A percentile compares a stretch with the other conserved stretches of the same genome.
phyloP scores from a whole-genome alignment of 495 filamentous ascomycete species.

The Rhypophila decipiens region DNA sequence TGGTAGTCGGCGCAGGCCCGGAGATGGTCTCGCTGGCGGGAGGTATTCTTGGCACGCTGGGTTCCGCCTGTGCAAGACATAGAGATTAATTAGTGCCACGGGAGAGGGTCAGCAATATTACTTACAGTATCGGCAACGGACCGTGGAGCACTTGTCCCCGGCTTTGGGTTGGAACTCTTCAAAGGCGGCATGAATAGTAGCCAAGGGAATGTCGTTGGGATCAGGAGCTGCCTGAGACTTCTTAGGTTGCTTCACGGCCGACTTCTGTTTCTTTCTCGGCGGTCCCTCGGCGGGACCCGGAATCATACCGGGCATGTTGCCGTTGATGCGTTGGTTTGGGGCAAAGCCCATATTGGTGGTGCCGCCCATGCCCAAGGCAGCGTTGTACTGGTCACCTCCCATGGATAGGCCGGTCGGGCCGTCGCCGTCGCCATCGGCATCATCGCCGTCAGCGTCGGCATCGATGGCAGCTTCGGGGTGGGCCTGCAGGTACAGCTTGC shows the following conservation, averaged over 20 bases:
- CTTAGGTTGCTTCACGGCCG: slow-evolving; percentile 24
- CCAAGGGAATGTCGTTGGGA: slow-evolving; percentile 19
- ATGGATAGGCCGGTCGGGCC: too few species aligned
- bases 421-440: not conserved
- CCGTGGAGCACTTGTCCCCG: slow-evolving; percentile 23
- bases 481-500: slow-evolving; percentile 16
- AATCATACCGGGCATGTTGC: not conserved
- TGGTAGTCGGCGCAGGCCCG: slow-evolving; percentile 20
- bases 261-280: too few species aligned
- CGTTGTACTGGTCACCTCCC: slow-evolving; percentile 3
- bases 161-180: slow-evolving; percentile 24
- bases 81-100: too few species aligned
- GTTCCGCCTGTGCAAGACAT: too few species aligned
- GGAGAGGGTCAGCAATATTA: too few species aligned
- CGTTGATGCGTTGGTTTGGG: slow-evolving; percentile 25
- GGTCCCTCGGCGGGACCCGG: slow-evolving; percentile 10
- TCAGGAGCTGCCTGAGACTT: slow-evolving; percentile 4
- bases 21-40: slow-evolving; percentile 25
- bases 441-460: not conserved
- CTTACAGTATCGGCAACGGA: slow-evolving; percentile 16
- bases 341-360: slow-evolving; percentile 18
- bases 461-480: slow-evolving; percentile 17
- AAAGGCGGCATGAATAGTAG: slow-evolving; percentile 25
- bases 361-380: slow-evolving; percentile 2
- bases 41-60: slow-evolving; percentile 28